Evolutionary conservation across 305 asterid species (phyloP).

Genomic region (Fraxinus velutina): DNA sequence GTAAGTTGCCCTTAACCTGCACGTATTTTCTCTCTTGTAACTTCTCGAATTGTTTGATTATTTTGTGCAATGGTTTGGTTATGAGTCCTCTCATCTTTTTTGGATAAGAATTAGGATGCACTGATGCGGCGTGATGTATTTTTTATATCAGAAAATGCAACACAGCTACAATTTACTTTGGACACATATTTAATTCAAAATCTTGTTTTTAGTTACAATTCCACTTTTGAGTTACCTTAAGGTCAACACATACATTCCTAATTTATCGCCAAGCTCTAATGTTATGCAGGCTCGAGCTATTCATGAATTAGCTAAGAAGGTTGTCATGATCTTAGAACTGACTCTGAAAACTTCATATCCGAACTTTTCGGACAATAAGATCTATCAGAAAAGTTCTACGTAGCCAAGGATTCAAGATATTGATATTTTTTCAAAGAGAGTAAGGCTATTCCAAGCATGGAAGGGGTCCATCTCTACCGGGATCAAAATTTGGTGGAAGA

Average conservation of each 20-base stretch:
- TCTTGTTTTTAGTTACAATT: not conserved
- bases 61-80: not conserved
- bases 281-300: not conserved
- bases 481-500: not conserved
- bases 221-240: not conserved
- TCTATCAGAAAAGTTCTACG: not conserved
- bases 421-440: not conserved
- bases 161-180: too few relatives aligned
- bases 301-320: not conserved
- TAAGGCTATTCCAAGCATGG: not conserved
- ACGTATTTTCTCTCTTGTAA: not conserved
- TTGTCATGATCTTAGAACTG: not conserved
- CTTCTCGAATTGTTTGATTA: too few relatives aligned
- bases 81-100: not conserved
- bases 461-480: not conserved
- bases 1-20: not conserved
- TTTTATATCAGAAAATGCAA: not conserved
- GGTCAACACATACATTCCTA: not conserved
- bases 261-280: not conserved
- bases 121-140: not conserved
- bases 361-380: not conserved
- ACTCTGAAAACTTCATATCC: not conserved
- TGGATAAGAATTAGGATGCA: not conserved
- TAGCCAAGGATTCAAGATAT: not conserved
- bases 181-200: not conserved